Evolutionary conservation across 306 rosid species (phyloP).

Genomic region (Cyclanthera cordifolia): DNA sequence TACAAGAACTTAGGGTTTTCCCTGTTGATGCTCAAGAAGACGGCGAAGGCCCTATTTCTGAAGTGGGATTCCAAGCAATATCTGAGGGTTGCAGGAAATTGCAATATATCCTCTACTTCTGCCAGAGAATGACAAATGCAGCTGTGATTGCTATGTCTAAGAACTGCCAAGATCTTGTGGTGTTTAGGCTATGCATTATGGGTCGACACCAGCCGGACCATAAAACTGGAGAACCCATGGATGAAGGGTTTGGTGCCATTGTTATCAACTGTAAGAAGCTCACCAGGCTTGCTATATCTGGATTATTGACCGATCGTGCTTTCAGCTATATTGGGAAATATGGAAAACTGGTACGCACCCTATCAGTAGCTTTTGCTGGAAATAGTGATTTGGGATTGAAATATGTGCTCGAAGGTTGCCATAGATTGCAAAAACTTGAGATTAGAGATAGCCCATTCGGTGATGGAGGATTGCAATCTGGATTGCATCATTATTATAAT

Average conservation of each 20-base stretch:
- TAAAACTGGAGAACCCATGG: slow-evolving; percentile 55
- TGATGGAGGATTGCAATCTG: slow-evolving; percentile 52
- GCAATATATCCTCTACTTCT: slow-evolving; percentile 58
- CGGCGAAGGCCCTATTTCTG: slow-evolving; percentile 64
- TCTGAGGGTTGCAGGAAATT: slow-evolving; percentile 76
- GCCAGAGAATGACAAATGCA: slow-evolving; percentile 72
- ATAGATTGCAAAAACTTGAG: slow-evolving; percentile 70
- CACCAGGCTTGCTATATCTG: slow-evolving; percentile 74
- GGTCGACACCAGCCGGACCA: slow-evolving; percentile 52
- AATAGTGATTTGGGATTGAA: slow-evolving; percentile 49
- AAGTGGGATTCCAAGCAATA: slow-evolving; percentile 64
- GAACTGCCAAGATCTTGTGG: slow-evolving; percentile 70
- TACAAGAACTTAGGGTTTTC: slow-evolving; percentile 71
- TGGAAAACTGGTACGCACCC: slow-evolving; percentile 68
- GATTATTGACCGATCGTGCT: slow-evolving; percentile 68
- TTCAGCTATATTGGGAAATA: slow-evolving; percentile 52
- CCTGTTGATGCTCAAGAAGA: slow-evolving; percentile 46
- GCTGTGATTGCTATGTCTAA: slow-evolving; percentile 71
- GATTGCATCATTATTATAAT: slow-evolving; percentile 64
- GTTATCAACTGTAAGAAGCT: slow-evolving; percentile 86
- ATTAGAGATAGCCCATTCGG: slow-evolving; percentile 85
- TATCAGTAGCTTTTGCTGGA: slow-evolving; percentile 78
- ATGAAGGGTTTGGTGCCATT: slow-evolving; percentile 81
- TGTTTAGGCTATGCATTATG: slow-evolving; percentile 76
- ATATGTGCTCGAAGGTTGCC: slow-evolving; percentile 60